These are phyloP conservation scores for Diutina sp. DNA, from an alignment of 1,139 yeast genomes.

Conservation along the genomic window DNA sequence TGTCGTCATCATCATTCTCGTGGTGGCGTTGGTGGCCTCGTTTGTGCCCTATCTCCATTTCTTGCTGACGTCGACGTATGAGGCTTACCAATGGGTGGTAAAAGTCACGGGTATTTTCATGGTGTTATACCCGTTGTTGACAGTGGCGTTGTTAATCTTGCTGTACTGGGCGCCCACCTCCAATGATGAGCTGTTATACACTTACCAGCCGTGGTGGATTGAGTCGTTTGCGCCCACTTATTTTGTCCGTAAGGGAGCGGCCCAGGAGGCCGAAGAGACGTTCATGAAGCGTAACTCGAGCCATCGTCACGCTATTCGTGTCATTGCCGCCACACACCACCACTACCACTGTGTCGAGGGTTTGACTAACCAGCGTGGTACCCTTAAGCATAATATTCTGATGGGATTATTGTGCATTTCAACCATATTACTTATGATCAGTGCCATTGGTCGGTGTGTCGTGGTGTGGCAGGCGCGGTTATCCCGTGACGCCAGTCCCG, in stretches of 20 bases:
- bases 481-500: slow-evolving; percentile 12
- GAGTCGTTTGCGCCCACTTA: slow-evolving; percentile 45
- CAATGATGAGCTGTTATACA: slow-evolving; percentile 38
- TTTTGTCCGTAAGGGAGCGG: slow-evolving; percentile 38
- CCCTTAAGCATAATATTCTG: slow-evolving; percentile 35
- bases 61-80: slow-evolving; percentile 11
- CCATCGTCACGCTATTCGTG: slow-evolving; percentile 38
- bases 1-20: slow-evolving; percentile 42
- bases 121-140: background rate
- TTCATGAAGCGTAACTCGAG: slow-evolving; percentile 37
- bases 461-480: slow-evolving; percentile 30
- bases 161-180: slow-evolving; percentile 41
- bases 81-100: background rate
- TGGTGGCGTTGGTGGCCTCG: slow-evolving; percentile 46
- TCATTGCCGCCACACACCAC: slow-evolving; percentile 34
- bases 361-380: slow-evolving; percentile 29
- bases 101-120: slow-evolving; percentile 3
- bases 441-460: slow-evolving; percentile 47
- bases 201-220: slow-evolving; percentile 76
- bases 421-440: slow-evolving; percentile 40
- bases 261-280: slow-evolving; percentile 34
- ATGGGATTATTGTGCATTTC: slow-evolving; percentile 36
- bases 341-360: slow-evolving; percentile 32
- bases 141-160: background rate
- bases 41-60: slow-evolving; percentile 51